These are phyloP conservation scores for Remersonia thermophila DNA, from an alignment of 2,329 filamentous ascomycete genomes.

Conservation along the genomic window DNA sequence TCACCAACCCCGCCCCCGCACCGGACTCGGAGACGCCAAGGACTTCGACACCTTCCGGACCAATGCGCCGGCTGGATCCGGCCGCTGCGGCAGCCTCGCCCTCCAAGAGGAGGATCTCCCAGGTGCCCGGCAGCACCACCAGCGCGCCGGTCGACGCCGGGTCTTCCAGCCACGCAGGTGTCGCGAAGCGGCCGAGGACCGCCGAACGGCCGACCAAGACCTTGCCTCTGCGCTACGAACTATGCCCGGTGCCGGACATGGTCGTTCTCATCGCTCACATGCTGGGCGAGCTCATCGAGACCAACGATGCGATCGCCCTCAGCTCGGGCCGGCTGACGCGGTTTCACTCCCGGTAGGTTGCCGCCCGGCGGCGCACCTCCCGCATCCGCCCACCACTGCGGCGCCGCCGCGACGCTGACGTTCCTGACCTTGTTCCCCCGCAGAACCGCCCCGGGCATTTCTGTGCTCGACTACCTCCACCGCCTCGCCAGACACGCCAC, in stretches of 20 bases:
- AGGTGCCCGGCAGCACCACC: constrained; percentile 24
- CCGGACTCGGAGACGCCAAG: not conserved
- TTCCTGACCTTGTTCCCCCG: constrained; percentile 15
- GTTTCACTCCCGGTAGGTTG: constrained; percentile 74
- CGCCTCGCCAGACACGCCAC: constrained; percentile 89
- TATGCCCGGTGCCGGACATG: constrained; percentile 71
- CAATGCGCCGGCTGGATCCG: constrained; percentile 11
- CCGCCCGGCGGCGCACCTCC: not conserved
- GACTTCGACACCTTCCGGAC: constrained; percentile 9
- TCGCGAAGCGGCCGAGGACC: constrained; percentile 4
- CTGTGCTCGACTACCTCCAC: constrained; percentile 85
- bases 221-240: constrained; percentile 65
- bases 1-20: constrained; percentile 20
- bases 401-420: too few species aligned
- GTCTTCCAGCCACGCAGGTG: too few species aligned
- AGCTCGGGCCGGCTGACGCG: constrained; percentile 77
- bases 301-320: constrained; percentile 80
- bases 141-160: not conserved
- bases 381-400: not conserved
- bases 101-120: constrained; percentile 33
- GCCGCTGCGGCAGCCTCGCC: constrained; percentile 8
- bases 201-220: constrained; percentile 34
- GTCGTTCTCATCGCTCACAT: constrained; percentile 88
- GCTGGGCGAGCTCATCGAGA: constrained; percentile 86
- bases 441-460: constrained; percentile 71